Percentiles rank a stretch among this genome's conserved stretches.
Conservation (phyloP, 106 monocot species). For the Acorus calamus region DNA sequence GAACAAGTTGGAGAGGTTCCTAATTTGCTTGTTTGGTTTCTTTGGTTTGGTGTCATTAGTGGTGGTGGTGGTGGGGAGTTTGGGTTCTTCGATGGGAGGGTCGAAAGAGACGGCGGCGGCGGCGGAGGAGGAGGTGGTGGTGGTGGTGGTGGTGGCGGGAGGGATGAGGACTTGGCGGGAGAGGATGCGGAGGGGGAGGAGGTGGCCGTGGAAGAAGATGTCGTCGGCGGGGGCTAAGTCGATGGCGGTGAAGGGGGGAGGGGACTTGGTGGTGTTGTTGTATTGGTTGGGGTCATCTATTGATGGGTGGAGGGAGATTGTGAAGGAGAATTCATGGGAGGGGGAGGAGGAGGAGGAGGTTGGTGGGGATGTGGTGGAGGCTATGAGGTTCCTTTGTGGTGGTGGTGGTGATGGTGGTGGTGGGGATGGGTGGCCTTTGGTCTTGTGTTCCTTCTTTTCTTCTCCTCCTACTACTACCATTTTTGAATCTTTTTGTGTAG, state of each 20-base stretch:
- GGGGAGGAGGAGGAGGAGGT: slow-evolving; percentile 27
- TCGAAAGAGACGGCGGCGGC: slow-evolving; percentile 13
- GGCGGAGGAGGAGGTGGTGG: not conserved
- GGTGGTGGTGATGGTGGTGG: too few species aligned
- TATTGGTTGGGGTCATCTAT: slow-evolving; percentile 3
- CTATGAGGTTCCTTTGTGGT: too few species aligned
- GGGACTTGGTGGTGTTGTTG: slow-evolving; percentile 1
- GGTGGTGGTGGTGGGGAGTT: slow-evolving; percentile 12
- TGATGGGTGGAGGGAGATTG: slow-evolving; percentile 39
- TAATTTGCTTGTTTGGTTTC: slow-evolving; percentile 4
- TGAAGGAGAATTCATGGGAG: slow-evolving; percentile 71
- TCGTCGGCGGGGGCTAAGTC: slow-evolving; percentile 71
- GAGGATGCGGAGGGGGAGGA: slow-evolving; percentile 43
- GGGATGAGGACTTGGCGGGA: slow-evolving; percentile 1
- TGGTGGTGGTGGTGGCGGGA: too few species aligned
- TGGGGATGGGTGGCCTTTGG: too few species aligned
- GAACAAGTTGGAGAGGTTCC: slow-evolving; percentile 25
- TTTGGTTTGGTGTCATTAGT: not conserved
- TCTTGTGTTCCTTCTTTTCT: too few species aligned
- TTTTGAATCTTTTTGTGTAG: too few species aligned
- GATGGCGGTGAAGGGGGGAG: slow-evolving; percentile 9
- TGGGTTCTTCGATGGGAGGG: slow-evolving; percentile 14
- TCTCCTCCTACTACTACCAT: too few species aligned
- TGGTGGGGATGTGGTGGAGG: slow-evolving; percentile 15
- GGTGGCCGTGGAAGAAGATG: slow-evolving; percentile 75